phyloP scores from a whole-genome alignment of 306 rosid genomes.

The Cicer judaicum region DNA sequence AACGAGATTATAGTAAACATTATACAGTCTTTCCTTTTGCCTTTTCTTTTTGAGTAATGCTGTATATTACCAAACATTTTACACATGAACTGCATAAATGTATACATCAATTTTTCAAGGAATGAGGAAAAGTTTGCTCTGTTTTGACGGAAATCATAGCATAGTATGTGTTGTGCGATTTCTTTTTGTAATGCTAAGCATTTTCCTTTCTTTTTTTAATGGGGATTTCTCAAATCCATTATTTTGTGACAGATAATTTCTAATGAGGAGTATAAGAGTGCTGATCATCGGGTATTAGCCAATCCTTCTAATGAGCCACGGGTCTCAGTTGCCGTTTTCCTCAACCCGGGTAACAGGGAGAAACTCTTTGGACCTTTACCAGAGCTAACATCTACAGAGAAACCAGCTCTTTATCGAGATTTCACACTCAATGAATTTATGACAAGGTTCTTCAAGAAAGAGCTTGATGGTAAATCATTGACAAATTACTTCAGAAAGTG shows the following conservation, averaged over 20 bases:
- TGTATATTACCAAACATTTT: too few relatives aligned
- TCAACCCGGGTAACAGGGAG: conserved; percentile 60
- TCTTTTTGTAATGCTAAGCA: neutral
- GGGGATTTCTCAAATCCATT: neutral
- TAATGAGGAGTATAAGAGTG: conserved; percentile 73
- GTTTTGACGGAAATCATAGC: too few relatives aligned
- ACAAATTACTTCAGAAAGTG: conserved; percentile 55
- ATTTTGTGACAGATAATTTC: conserved; percentile 57
- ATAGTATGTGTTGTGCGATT: neutral
- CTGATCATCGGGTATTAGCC: conserved; percentile 76
- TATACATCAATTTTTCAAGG: too few relatives aligned
- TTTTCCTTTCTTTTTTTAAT: neutral
- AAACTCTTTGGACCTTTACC: conserved; percentile 72
- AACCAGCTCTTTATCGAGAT: conserved; percentile 55
- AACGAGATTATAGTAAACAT: neutral
- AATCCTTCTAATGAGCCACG: conserved; percentile 57
- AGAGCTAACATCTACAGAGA: conserved; percentile 62
- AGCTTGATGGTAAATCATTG: conserved; percentile 68
- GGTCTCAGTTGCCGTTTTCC: conserved; percentile 60
- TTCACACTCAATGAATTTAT: conserved; percentile 61
- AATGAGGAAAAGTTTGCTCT: too few relatives aligned
- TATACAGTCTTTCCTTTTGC: neutral
- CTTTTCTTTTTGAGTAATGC: neutral
- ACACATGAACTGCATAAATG: too few relatives aligned
- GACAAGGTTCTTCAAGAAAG: conserved; percentile 64